Conservation (phyloP, 176 grass and related monocot species). For the Urochloa ruziziensis region DNA sequence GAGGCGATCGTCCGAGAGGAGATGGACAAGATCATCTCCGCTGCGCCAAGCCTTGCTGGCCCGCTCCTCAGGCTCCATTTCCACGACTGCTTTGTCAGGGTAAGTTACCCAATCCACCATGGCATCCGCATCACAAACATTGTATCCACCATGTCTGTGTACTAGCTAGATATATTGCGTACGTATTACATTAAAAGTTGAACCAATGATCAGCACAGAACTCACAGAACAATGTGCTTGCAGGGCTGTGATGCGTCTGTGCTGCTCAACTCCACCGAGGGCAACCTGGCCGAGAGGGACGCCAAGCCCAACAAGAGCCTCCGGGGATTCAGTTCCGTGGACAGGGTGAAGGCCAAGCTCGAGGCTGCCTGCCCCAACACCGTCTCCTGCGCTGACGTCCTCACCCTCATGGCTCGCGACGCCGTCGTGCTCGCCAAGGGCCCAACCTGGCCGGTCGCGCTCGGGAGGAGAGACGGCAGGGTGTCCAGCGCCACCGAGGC, state of each 20-base stretch:
- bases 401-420: conserved; percentile 62
- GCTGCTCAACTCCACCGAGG: conserved; percentile 45
- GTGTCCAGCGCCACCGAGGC: conserved; percentile 23
- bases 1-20: conserved; percentile 60
- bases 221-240: neutral
- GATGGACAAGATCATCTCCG: conserved; percentile 52
- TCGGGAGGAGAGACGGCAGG: conserved; percentile 29
- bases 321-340: conserved; percentile 54
- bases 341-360: conserved; percentile 59
- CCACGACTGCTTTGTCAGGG: conserved; percentile 80
- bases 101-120: neutral
- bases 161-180: too few relatives aligned
- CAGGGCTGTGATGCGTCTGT: conserved; percentile 81
- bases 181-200: neutral
- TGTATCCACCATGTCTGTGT: neutral
- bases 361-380: conserved; percentile 54
- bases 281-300: conserved; percentile 51
- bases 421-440: conserved; percentile 55
- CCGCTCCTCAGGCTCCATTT: conserved; percentile 68
- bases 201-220: neutral
- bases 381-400: conserved; percentile 75
- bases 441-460: conserved; percentile 3
- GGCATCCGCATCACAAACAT: neutral
- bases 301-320: conserved; percentile 66
- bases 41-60: conserved; percentile 47